These are phyloP conservation scores for Aspergillus fructus DNA, from an alignment of 2,329 filamentous ascomycete genomes.

Conservation along the genomic window DNA sequence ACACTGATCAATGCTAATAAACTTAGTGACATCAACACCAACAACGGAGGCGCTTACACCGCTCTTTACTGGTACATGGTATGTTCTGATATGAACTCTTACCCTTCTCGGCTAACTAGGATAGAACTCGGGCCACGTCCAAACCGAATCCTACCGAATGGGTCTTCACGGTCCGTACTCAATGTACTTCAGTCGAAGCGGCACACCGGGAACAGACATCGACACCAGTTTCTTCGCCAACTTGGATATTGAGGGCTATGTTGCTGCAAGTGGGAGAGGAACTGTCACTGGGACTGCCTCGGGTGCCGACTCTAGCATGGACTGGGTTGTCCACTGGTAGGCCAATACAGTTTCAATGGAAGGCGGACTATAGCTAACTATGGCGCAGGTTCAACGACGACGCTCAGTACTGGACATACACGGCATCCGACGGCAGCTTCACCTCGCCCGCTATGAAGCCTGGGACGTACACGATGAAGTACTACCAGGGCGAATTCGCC, in stretches of 20 bases:
- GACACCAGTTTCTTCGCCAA: constrained; percentile 62
- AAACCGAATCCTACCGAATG: constrained; percentile 61
- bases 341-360: background rate
- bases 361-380: background rate
- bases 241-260: constrained; percentile 59
- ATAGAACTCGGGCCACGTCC: constrained; percentile 62
- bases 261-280: constrained; percentile 56
- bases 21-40: constrained; percentile 60
- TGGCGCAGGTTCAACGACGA: constrained; percentile 50
- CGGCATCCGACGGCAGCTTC: constrained; percentile 56
- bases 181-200: constrained; percentile 59
- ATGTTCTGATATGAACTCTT: constrained; percentile 4
- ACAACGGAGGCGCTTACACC: constrained; percentile 59
- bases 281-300: constrained; percentile 61
- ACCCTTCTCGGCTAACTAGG: background rate
- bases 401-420: constrained; percentile 66
- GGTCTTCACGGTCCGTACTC: constrained; percentile 67
- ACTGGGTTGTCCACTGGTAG: constrained; percentile 63
- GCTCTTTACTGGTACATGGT: constrained; percentile 66
- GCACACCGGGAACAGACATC: constrained; percentile 51
- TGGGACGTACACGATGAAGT: constrained; percentile 67
- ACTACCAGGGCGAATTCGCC: constrained; percentile 61
- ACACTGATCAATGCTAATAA: background rate
- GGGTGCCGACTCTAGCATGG: constrained; percentile 54
- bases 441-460: constrained; percentile 67